Percentiles rank a stretch among this genome's conserved stretches.
phyloP scores from a whole-genome alignment of 768 basidiomycete species.

The Serendipita indica region DNA sequence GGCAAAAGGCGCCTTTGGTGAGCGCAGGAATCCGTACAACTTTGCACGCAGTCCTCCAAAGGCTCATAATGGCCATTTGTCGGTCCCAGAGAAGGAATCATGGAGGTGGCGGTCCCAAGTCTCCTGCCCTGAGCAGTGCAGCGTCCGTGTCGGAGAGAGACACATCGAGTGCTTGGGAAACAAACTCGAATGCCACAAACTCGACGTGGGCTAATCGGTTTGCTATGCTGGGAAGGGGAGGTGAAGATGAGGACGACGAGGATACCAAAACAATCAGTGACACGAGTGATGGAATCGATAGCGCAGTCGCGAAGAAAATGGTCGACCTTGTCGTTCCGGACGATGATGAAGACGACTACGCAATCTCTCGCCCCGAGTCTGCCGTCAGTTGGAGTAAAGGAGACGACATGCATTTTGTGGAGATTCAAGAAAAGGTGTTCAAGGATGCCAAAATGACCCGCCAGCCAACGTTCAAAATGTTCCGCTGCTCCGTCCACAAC shows the following conservation, averaged over 20 bases:
- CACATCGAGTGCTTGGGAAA: neutral
- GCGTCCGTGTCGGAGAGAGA: neutral
- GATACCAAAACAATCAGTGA: neutral
- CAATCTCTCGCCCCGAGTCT: neutral
- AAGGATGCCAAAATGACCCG: neutral
- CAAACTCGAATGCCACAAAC: neutral
- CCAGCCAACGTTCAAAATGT: neutral
- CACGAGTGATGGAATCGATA: neutral
- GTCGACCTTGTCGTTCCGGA: neutral
- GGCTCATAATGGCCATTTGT: neutral
- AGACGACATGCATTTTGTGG: neutral
- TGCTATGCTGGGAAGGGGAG: neutral
- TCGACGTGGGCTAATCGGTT: slow-evolving; percentile 1
- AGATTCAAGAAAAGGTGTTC: neutral
- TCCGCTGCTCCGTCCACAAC: neutral
- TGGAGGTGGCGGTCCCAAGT: neutral
- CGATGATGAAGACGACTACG: neutral
- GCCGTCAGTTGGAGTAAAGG: neutral
- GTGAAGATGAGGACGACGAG: neutral
- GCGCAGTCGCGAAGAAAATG: neutral
- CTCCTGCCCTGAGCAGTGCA: neutral
- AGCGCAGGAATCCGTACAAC: neutral
- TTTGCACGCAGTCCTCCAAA: neutral
- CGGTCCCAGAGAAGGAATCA: no score
- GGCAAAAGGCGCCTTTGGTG: neutral